These are phyloP conservation scores for Cytospora piceicola DNA, from an alignment of 2,329 filamentous ascomycete genomes.

Conservation along the genomic window DNA sequence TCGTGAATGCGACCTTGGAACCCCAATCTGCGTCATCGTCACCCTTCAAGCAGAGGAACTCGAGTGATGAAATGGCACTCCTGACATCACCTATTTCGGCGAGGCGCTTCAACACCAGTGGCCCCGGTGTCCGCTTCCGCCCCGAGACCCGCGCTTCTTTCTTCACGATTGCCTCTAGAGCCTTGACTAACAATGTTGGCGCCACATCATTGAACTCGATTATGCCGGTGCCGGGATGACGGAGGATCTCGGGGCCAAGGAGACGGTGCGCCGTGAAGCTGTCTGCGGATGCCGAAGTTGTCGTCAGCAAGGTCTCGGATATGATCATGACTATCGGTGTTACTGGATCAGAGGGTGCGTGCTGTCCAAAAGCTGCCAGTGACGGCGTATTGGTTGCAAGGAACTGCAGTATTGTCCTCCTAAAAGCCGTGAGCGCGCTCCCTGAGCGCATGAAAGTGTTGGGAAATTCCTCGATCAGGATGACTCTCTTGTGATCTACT, in stretches of 20 bases:
- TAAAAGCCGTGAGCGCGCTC: constrained; percentile 69
- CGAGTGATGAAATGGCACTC: constrained; percentile 87
- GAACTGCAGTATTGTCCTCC: constrained; percentile 74
- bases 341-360: constrained; percentile 49
- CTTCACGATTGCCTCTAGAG: constrained; percentile 77
- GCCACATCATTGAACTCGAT: constrained; percentile 96
- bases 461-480: constrained; percentile 82
- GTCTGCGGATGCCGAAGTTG: constrained; percentile 81
- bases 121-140: constrained; percentile 74
- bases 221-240: constrained; percentile 75
- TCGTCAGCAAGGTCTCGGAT: constrained; percentile 86
- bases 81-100: constrained; percentile 90
- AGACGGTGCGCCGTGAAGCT: constrained; percentile 92
- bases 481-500: constrained; percentile 54
- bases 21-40: constrained; percentile 77
- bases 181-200: constrained; percentile 81
- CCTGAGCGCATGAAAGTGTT: constrained; percentile 73
- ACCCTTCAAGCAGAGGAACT: constrained; percentile 87
- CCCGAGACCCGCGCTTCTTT: constrained; percentile 85
- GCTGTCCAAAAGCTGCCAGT: constrained; percentile 51
- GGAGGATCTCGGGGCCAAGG: constrained; percentile 82
- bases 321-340: constrained; percentile 86
- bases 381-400: constrained; percentile 69
- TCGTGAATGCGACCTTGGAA: constrained; percentile 71
- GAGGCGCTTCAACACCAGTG: constrained; percentile 75